Base-by-base conservation (phyloP, 768 basidiomycete genomes). In the Lepiota brunneoincarnata region DNA sequence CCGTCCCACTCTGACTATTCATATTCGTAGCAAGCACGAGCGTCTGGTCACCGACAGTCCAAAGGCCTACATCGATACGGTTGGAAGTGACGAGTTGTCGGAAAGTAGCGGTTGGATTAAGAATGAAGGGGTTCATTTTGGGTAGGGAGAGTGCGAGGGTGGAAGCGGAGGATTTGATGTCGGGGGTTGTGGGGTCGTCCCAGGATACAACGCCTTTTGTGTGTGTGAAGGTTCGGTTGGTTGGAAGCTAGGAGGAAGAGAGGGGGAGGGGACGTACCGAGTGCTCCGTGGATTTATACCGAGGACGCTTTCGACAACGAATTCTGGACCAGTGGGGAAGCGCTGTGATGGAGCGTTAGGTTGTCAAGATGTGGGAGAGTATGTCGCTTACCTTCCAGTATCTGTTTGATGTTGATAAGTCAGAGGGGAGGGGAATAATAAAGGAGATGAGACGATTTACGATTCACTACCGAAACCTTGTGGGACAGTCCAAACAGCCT, bases 401-500 rank as follows among this genome's bases (percentile, higher is more conserved):
- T 4, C 75, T 77, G 52, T 23, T 4, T 0, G 9, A 42, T 21
- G 31, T 39, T 18, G 41, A 43, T 45, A 38, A 49, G 31, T 47
- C 28, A 50, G 35, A 44, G 24, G 18, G 40, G 23, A 28, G 12
- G 21, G 35, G 17, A 9, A 41, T 10, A 11, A 28, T 20, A 18
- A 45, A 35, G 26, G 12, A 36, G 35, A 26, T 2, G 28, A 17
- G 9, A 9, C 23, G 35, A 69, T 73, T 58, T 69, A 88, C 69
- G 79, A 80, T 36, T 69, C 68, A 52, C 77, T 78, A 23, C 87
- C 87, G 63, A 92, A 92, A 0, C 78, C 89, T 67, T 92, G 90
- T 0, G 89, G 87, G 1, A 91, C 89, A 1, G 84, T 82, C 91
- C 89, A 91, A 0, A 90, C 76, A 1, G 85, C 79, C 63, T 87